Base-by-base conservation (phyloP, 1,139 yeast species). In the Yamadazyma triangularis region DNA sequence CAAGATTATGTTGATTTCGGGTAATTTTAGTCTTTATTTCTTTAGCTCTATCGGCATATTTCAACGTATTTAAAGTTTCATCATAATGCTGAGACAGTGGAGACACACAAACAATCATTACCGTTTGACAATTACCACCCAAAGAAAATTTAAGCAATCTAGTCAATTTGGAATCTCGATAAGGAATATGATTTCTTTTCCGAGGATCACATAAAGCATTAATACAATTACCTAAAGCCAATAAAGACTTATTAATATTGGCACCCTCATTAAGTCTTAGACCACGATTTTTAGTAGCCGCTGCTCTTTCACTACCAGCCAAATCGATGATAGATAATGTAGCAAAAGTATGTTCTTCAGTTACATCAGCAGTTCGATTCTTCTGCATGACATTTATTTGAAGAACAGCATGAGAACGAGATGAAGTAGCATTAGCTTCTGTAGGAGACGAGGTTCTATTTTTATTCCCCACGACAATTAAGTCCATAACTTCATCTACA, bases 281-380 rank as follows among this genome's bases (percentile, higher is more conserved):
- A 0, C 97, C 96, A 34, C 87, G 60, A 52, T 88, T 89, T 43
- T 75, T 78, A 0, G 96, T 87, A 0, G 94, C 84, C 1, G 93
- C 80, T 0, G 97, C 97, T 29, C 97, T 64, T 59, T 89, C 97
- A 58, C 95, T 84, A 3, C 97, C 97, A 0, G 97, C 97, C 29
- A 89, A 60, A 54, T 89, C 97, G 28, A 89, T 88, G 22, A 89
- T 82, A 0, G 93, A 82, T 20, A 89, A 60, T 0, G 94, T 83
- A 0, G 95, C 89, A 58, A 74, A 79, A 0, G 80, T 76, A 41
- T 80, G 89, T 25, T 77, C 73, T 48, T 83, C 86, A 12, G 66
- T 66, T 8, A 84, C 45, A 35, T 79, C 86, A 0, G 81, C 79
- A 0, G 83, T 73, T 35, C 81, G 63, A 32, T 75, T 70, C 30